phyloP scores from a whole-genome alignment of 1,284 basidiomycete genomes.

The Singerocomus inundabilis region DNA sequence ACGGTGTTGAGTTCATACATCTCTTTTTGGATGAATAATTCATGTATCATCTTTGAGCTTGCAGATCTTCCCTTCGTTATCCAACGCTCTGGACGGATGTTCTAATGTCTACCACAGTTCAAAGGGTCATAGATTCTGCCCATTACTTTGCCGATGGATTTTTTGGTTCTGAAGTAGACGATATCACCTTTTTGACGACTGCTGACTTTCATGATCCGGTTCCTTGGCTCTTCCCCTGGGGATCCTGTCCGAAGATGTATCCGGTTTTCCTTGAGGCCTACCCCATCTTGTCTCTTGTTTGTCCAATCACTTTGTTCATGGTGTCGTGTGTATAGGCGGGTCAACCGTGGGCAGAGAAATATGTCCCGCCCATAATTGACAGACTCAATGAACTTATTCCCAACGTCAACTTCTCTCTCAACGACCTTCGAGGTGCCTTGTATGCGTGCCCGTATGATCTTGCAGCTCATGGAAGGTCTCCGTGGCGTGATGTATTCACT shows the following conservation, averaged over 20 bases:
- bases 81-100: constrained; percentile 28
- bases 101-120: constrained; percentile 41
- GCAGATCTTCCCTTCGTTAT: constrained; percentile 21
- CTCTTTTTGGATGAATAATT: background rate
- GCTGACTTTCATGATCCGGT: constrained; percentile 31
- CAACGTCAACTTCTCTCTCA: constrained; percentile 31
- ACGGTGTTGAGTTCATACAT: constrained; percentile 19
- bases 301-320: background rate
- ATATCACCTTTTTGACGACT: constrained; percentile 11
- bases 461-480: constrained; percentile 36
- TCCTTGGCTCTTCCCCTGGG: constrained; percentile 31
- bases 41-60: constrained; percentile 3
- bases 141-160: no score
- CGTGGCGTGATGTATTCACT: constrained; percentile 45
- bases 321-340: constrained; percentile 20
- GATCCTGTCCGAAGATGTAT: constrained; percentile 7
- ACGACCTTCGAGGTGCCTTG: constrained; percentile 29
- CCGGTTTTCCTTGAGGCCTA: background rate
- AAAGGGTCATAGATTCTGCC: constrained; percentile 14
- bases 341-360: constrained; percentile 38
- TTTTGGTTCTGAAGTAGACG: no score
- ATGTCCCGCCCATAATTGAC: constrained; percentile 41
- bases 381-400: constrained; percentile 39
- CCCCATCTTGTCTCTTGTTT: background rate
- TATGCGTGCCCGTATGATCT: constrained; percentile 43